phyloP scores from a whole-genome alignment of 1,139 yeast species.

The Protomyces macrosporus region DNA sequence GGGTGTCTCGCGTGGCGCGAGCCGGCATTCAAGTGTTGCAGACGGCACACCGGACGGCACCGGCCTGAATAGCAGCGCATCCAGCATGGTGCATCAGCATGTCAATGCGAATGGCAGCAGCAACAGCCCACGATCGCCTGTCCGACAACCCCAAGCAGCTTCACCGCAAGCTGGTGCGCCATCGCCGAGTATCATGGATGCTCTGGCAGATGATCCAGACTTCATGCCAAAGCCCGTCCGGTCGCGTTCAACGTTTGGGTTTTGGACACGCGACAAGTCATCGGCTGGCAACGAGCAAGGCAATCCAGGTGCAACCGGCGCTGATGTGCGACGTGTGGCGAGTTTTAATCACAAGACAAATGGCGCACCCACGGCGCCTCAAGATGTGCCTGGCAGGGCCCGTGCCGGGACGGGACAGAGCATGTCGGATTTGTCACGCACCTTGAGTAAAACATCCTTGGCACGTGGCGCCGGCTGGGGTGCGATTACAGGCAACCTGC shows the following conservation, averaged over 20 bases:
- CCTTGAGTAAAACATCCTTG: slow-evolving; percentile 19
- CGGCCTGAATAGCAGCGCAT: background rate
- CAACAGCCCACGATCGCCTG: no score
- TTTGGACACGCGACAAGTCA: background rate
- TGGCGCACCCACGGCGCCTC: background rate
- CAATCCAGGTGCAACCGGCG: background rate
- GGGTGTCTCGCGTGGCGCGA: background rate
- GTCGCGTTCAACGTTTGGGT: background rate
- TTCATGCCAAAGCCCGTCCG: background rate
- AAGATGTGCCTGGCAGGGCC: background rate
- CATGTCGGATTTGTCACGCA: slow-evolving; percentile 15
- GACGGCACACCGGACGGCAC: background rate
- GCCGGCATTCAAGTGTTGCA: background rate
- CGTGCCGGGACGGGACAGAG: background rate
- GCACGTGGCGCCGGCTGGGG: slow-evolving; percentile 21
- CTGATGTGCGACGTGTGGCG: background rate
- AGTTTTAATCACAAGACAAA: background rate
- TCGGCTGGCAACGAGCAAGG: background rate
- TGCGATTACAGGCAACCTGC: slow-evolving; percentile 3
- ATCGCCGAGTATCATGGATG: background rate
- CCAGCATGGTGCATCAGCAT: background rate
- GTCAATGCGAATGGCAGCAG: background rate
- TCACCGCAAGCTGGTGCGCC: background rate
- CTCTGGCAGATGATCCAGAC: background rate
- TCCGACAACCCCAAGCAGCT: background rate